These are phyloP conservation scores for Bacidia rubella DNA, from an alignment of 495 filamentous ascomycete genomes.

Conservation along the genomic window DNA sequence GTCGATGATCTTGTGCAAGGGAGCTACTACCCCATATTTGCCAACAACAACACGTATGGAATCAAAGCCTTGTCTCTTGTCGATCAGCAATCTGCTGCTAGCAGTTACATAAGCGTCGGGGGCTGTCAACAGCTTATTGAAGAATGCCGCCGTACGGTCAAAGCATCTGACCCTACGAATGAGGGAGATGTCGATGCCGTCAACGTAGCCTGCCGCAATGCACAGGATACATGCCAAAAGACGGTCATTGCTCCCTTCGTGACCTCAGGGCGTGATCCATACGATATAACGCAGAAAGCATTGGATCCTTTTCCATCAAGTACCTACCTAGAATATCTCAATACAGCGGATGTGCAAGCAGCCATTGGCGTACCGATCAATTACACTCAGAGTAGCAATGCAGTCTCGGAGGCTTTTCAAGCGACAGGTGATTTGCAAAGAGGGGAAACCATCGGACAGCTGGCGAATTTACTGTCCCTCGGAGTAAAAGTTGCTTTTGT, in stretches of 20 bases:
- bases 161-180: constrained; percentile 30
- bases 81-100: constrained; percentile 22
- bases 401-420: constrained; percentile 15
- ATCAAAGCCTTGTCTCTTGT: constrained; percentile 24
- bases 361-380: constrained; percentile 20
- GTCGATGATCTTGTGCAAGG: constrained; percentile 27
- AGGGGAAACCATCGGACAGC: constrained; percentile 31
- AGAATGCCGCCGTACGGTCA: constrained; percentile 32
- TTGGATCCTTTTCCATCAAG: constrained; percentile 22
- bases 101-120: constrained; percentile 30
- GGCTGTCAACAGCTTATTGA: constrained; percentile 42
- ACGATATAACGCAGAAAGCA: constrained; percentile 25
- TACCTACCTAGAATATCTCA: constrained; percentile 23
- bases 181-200: constrained; percentile 31
- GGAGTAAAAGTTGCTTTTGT: constrained; percentile 31
- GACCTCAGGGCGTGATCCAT: constrained; percentile 25
- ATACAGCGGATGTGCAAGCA: constrained; percentile 17
- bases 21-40: constrained; percentile 25
- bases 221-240: constrained; percentile 32
- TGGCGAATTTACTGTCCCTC: constrained; percentile 36
- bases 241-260: constrained; percentile 35
- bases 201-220: constrained; percentile 32
- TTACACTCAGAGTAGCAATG: constrained; percentile 15
- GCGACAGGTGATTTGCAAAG: constrained; percentile 36
- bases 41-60: constrained; percentile 33